Percentiles rank a stretch among this genome's conserved stretches.
phyloP scores from a whole-genome alignment of 2,329 filamentous ascomycete species.

The Botrytis fragariae region DNA sequence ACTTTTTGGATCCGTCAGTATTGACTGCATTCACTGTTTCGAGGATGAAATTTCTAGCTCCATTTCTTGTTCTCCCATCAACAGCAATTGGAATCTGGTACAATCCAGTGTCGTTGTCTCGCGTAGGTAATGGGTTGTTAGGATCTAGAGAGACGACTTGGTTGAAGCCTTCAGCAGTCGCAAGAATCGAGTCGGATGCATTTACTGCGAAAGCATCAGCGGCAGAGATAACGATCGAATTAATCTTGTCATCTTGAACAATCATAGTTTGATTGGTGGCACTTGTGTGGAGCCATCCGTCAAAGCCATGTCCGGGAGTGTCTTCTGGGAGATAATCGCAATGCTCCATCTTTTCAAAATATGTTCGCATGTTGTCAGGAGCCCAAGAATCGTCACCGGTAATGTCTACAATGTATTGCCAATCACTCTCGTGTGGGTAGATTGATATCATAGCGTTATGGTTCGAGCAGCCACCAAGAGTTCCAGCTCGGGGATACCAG shows the following conservation, averaged over 20 bases:
- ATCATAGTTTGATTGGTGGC: conserved; percentile 23
- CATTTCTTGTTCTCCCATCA: conserved; percentile 25
- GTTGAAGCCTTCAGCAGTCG: background rate
- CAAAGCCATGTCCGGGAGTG: conserved; percentile 33
- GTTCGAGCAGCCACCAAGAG: conserved; percentile 35
- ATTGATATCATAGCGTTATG: conserved; percentile 31
- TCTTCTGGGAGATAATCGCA: conserved; percentile 44
- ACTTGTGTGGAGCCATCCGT: conserved; percentile 36
- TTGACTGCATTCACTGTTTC: conserved; percentile 27
- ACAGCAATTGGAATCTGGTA: conserved; percentile 33
- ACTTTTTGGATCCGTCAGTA: conserved; percentile 23
- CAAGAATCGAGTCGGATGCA: background rate
- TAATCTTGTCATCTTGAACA: conserved; percentile 25
- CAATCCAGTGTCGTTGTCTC: conserved; percentile 29
- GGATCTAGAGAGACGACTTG: conserved; percentile 29
- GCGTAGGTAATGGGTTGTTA: conserved; percentile 28
- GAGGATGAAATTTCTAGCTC: conserved; percentile 33
- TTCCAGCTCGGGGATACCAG: conserved; percentile 37
- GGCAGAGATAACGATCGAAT: background rate
- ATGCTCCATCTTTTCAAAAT: conserved; percentile 45
- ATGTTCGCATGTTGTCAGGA: conserved; percentile 42
- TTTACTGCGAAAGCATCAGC: background rate
- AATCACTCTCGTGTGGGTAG: conserved; percentile 30
- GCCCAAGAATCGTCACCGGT: conserved; percentile 34
- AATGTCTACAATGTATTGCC: conserved; percentile 28